Base-by-base conservation (phyloP, 345 rosid genomes). In the Brassica napus region DNA sequence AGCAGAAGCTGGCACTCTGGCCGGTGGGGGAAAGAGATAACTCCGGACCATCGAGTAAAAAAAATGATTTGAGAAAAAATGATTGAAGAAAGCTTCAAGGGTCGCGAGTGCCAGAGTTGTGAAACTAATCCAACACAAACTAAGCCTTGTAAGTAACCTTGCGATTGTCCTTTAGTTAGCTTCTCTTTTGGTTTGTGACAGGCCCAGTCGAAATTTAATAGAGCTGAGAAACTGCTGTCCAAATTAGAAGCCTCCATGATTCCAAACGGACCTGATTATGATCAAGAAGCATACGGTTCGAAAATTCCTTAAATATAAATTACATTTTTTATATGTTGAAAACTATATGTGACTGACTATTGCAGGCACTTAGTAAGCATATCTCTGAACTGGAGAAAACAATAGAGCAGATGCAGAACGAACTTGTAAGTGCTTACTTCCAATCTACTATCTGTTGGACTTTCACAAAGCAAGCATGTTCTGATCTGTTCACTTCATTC, bases 221-320 rank as follows among this genome's bases (percentile, higher is more conserved):
- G 92, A 88, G 99, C 99, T 75, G 98, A 93, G 85, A 86, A 71
- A 82, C 83, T 95, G 26, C 81, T 95, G 76, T 81, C 96, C 42
- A 95, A 95, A 83, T 85, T 95, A 85, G 99, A 95, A 85, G 89
- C 91, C 47, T 88, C 97, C n/a, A 91, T 91, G 98, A 37, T 95
- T 83, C 94, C 99, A 60, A 86, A 88, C 69, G 93, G 92, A 82
- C 99, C 99, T 82, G 99, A 95, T 87, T 91, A 86, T 83, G 99
- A 95, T 85, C 98, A 91, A 84, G 99, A 95, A 24, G 18, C 18
- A 18, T 18, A 18, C 18, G 18, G 18, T 18, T 18, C 18, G 18
- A 18, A 18, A 18, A 18, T 18, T 18, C 18, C 18, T 18, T 18
- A 18, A 18, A 18, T 18, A 18, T 18, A 18, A 18, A 18, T 57